A percentile compares a stretch with the other conserved stretches of the same genome.
Evolutionary conservation across 257 asterid species (phyloP).

Genomic region (Petunia secreta): DNA sequence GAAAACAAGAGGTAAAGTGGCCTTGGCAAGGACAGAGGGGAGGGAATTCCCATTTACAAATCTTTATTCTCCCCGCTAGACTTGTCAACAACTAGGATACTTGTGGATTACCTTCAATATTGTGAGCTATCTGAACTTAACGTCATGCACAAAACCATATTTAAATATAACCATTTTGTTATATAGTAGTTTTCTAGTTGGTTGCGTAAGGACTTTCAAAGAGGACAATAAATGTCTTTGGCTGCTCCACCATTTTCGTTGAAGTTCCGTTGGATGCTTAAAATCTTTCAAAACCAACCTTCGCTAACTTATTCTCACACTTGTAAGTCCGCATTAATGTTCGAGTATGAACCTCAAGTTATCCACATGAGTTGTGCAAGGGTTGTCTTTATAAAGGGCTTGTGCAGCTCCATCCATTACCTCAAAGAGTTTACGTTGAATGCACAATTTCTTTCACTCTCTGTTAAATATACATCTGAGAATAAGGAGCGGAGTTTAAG

Average conservation of each 20-base stretch:
- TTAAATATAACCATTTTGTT: neutral
- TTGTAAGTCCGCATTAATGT: too few species aligned
- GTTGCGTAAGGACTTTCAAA: neutral
- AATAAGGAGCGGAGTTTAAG: too few species aligned
- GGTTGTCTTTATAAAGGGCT: too few species aligned
- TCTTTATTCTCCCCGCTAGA: neutral
- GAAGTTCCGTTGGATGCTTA: too few species aligned
- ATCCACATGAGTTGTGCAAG: too few species aligned
- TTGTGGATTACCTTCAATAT: neutral
- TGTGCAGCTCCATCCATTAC: too few species aligned
- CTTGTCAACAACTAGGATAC: neutral
- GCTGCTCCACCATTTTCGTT: neutral
- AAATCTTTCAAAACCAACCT: too few species aligned
- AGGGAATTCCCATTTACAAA: neutral
- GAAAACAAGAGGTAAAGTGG: neutral
- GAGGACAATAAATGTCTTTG: neutral
- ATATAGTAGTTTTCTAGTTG: neutral
- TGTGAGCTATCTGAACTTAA: neutral
- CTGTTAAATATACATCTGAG: too few species aligned
- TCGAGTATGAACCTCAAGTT: too few species aligned
- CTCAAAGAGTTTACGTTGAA: neutral
- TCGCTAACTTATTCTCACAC: too few species aligned
- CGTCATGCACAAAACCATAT: neutral
- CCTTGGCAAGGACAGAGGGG: neutral
- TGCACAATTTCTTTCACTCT: too few species aligned